These are phyloP conservation scores for Porpolomopsis calyptriformis DNA, from an alignment of 768 basidiomycete species.

Conservation along the genomic window DNA sequence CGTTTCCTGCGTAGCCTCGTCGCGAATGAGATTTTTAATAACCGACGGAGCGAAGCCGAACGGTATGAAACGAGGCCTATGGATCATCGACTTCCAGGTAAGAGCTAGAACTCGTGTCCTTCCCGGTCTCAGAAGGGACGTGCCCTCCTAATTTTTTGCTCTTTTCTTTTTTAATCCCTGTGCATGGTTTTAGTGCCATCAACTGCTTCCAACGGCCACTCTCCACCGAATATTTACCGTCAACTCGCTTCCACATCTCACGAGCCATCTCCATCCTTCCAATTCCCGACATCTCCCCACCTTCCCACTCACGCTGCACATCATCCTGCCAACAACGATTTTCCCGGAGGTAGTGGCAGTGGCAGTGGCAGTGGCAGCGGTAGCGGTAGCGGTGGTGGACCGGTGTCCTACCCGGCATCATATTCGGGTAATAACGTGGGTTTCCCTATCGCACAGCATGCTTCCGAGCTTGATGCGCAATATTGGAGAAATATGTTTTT, in stretches of 20 bases:
- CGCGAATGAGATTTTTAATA: constrained; percentile 48
- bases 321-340: neutral
- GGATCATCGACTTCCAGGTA: constrained; percentile 50
- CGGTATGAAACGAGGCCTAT: constrained; percentile 33
- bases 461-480: constrained; percentile 50
- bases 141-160: too few species aligned
- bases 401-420: constrained; percentile 15
- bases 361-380: neutral
- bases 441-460: constrained; percentile 27
- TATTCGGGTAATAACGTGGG: neutral
- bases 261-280: constrained; percentile 27
- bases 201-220: neutral
- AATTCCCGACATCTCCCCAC: constrained; percentile 30
- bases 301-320: constrained; percentile 6
- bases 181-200: constrained; percentile 18
- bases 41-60: constrained; percentile 34
- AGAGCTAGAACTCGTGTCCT: too few species aligned
- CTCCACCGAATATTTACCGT: constrained; percentile 26
- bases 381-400: constrained; percentile 1
- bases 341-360: neutral
- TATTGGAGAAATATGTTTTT: constrained; percentile 71
- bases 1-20: constrained; percentile 69
- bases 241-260: constrained; percentile 24
- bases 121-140: too few species aligned
- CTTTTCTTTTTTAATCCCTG: neutral